Evolutionary conservation across 768 basidiomycete genomes (phyloP), one percentile per base, ranked within the genome.

Genomic region (Botryobasidium botryosum): DNA sequence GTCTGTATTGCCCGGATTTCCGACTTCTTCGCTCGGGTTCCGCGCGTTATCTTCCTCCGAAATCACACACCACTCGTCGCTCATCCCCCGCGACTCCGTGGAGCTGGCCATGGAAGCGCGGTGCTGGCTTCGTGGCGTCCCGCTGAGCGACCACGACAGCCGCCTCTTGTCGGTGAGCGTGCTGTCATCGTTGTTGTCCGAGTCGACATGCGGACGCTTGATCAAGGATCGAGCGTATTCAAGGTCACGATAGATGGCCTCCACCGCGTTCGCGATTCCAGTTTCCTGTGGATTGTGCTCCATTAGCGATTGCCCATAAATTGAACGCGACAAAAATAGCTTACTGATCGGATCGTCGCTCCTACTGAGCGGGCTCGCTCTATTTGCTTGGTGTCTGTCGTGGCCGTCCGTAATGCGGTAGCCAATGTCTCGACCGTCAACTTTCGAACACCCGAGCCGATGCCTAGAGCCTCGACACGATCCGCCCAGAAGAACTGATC

Each of bases 401-500:
- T 94, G 6, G 91, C 94, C 25, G 68, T 59, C 25, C 69, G 55
- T 33, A 99, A 67, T 0, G 92, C 91, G 6, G 84, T 78, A 13
- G 79, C 72, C 46, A 99, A 63, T 39, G 66, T 66, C 13, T 83
- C 73, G 12, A 79, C 77, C 8, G 83, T 88, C 45, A 97, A 67
- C 60, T 91, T 92, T 53, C 84, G 74, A 41, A 99, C 78, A 42
- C 80, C 75, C 25, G 77, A 70, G 36, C 92, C 94, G 40, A 97
- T 75, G 29, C 91, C 91, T 33, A 99, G 70, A 2, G 90, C 87
- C 60, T 94, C 88, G n/a, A 96, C 87, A 24, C 92, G 79, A 60
- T 99, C 87, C 3, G 87, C 86, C 88, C 88, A 97, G 64, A 96
- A 92, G 59, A 81, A 86, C 55, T 96, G 91, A 59, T 96, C 91